Evolutionary conservation across 2,329 filamentous ascomycete species (phyloP).

Genomic region (Aspergillus costaricaensis): DNA sequence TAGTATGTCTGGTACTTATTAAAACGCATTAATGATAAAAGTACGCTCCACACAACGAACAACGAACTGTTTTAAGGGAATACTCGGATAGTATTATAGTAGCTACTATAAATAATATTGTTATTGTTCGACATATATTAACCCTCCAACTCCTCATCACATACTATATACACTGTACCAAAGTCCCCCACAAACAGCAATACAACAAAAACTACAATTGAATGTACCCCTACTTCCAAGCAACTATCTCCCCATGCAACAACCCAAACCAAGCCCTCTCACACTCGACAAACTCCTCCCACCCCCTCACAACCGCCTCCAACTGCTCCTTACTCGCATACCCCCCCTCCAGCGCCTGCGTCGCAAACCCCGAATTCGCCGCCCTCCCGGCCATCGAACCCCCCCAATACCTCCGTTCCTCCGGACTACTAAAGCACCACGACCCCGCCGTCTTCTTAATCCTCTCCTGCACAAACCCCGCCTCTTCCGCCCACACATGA

Average conservation of each 20-base stretch:
- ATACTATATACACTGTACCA: no score
- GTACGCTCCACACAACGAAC: no score
- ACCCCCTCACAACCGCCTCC: conserved; percentile 35
- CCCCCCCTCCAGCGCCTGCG: conserved; percentile 32
- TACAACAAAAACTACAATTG: no score
- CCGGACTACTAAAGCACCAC: conserved; percentile 39
- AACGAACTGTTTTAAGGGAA: no score
- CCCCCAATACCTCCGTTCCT: conserved; percentile 40
- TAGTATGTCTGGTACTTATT: no score
- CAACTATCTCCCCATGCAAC: conserved; percentile 43
- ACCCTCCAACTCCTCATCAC: no score
- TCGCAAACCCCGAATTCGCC: conserved; percentile 31
- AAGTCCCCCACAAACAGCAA: no score
- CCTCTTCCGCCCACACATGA: conserved; percentile 39
- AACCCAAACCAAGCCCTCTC: conserved; percentile 42
- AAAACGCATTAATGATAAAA: no score
- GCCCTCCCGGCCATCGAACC: conserved; percentile 37
- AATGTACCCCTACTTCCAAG: conserved; percentile 28
- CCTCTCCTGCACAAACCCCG: conserved; percentile 31
- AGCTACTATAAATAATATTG: no score
- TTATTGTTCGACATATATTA: no score
- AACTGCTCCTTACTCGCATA: conserved; percentile 35
- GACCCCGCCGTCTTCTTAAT: conserved; percentile 35
- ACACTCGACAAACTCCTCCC: conserved; percentile 36
- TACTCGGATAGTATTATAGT: no score